phyloP scores from a whole-genome alignment of 2,329 filamentous ascomycete genomes.

The Fusarium ambrosium region DNA sequence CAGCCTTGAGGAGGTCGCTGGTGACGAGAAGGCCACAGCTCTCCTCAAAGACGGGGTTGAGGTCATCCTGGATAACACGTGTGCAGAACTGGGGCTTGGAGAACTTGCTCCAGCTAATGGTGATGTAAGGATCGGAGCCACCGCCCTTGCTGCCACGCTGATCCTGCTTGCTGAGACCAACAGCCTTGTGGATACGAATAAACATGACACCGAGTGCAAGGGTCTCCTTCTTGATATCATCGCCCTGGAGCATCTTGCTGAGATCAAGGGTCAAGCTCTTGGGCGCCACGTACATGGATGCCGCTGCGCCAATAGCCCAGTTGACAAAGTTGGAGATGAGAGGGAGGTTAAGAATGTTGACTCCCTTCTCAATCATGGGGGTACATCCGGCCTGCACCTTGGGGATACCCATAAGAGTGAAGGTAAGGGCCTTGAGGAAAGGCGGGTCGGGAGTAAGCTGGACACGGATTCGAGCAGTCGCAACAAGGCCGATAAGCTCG shows the following conservation, averaged over 20 bases:
- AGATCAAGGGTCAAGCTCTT: constrained; percentile 95
- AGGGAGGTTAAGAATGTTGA: constrained; percentile 92
- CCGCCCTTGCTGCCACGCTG: constrained; percentile 83
- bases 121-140: constrained; percentile 96
- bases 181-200: constrained; percentile 89
- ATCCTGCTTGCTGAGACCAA: constrained; percentile 93
- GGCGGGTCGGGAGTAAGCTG: constrained; percentile 92
- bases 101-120: constrained; percentile 94
- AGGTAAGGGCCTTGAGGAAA: constrained; percentile 91
- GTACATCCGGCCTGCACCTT: constrained; percentile 91
- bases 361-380: constrained; percentile 90
- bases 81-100: constrained; percentile 98
- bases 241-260: constrained; percentile 89
- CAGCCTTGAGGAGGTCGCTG: constrained; percentile 89
- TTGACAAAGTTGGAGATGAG: constrained; percentile 98
- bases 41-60: constrained; percentile 95
- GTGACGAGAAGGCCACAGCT: constrained; percentile 88
- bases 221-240: constrained; percentile 91
- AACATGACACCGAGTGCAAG: constrained; percentile 90
- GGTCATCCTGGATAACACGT: constrained; percentile 92
- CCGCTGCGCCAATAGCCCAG: constrained; percentile 89
- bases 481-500: constrained; percentile 90
- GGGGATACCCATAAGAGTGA: constrained; percentile 94
- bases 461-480: constrained; percentile 84
- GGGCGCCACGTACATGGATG: constrained; percentile 92